Conservation (phyloP, 1,284 basidiomycete genomes). For the Sphaerobolus stellatus region DNA sequence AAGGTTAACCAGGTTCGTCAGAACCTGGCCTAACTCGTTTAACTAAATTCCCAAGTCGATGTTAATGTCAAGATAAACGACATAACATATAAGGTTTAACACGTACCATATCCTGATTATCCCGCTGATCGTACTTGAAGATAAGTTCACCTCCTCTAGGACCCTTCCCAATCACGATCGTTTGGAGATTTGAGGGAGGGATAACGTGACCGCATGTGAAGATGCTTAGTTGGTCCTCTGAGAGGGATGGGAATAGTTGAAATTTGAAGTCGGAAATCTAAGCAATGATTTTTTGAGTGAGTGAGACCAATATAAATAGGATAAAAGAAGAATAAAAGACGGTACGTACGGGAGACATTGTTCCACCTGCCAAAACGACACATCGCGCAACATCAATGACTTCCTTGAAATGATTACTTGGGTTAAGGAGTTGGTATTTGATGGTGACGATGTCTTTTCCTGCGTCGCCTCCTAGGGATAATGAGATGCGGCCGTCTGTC, state of each 20-base stretch:
- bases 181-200: slow-evolving; percentile 75
- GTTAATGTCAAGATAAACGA: neutral
- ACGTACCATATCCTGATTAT: slow-evolving; percentile 66
- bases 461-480: slow-evolving; percentile 42
- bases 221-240: slow-evolving; percentile 61
- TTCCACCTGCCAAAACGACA: slow-evolving; percentile 91
- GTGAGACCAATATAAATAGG: neutral
- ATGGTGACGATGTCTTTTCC: slow-evolving; percentile 58
- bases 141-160: slow-evolving; percentile 76
- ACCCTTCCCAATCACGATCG: slow-evolving; percentile 76
- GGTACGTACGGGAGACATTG: slow-evolving; percentile 85
- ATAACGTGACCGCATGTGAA: slow-evolving; percentile 96
- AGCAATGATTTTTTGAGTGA: neutral
- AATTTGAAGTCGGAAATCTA: slow-evolving; percentile 87
- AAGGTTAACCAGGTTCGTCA: slow-evolving; percentile 77
- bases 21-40: slow-evolving; percentile 79
- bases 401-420: slow-evolving; percentile 81
- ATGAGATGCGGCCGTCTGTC: slow-evolving; percentile 64
- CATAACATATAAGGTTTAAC: neutral
- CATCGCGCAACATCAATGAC: slow-evolving; percentile 79
- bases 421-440: slow-evolving; percentile 95
- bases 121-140: slow-evolving; percentile 81
- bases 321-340: neutral
- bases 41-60: slow-evolving; percentile 46
- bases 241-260: slow-evolving; percentile 78